These are phyloP conservation scores for Avicennia marina DNA, from an alignment of 257 asterid genomes.

Conservation along the genomic window DNA sequence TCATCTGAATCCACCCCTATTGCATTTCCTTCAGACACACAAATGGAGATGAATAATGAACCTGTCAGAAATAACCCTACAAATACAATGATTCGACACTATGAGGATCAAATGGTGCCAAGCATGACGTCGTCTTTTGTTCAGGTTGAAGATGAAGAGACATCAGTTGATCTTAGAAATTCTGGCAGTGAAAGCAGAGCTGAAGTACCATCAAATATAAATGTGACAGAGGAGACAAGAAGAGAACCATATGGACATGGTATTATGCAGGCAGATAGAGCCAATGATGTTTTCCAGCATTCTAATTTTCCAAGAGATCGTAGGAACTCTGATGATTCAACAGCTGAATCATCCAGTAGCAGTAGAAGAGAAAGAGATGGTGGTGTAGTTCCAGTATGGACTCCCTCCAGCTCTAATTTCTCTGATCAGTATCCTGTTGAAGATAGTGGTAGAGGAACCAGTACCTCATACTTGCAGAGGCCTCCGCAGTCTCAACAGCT, in stretches of 20 bases:
- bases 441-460: conserved; percentile 33
- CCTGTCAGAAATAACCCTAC: conserved; percentile 49
- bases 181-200: conserved; percentile 51
- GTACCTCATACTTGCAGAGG: conserved; percentile 52
- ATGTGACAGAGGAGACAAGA: conserved; percentile 34
- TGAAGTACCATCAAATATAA: conserved; percentile 66
- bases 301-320: conserved; percentile 32
- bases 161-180: conserved; percentile 44
- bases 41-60: conserved; percentile 56
- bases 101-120: conserved; percentile 91
- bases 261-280: conserved; percentile 8
- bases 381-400: conserved; percentile 87
- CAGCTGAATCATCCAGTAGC: conserved; percentile 75
- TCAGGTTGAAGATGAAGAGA: conserved; percentile 55
- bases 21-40: conserved; percentile 73
- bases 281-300: conserved; percentile 22
- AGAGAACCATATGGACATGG: conserved; percentile 28
- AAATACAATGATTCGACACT: conserved; percentile 32
- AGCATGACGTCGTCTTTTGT: conserved; percentile 70
- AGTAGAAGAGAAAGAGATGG: conserved; percentile 57
- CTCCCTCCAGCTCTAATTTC: conserved; percentile 60
- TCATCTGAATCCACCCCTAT: conserved; percentile 56
- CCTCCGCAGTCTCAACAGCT: conserved; percentile 63
- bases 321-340: conserved; percentile 72
- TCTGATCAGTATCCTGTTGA: conserved; percentile 58